Evolutionary conservation across 2,329 filamentous ascomycete genomes (phyloP).

Genomic region (Orbilia blumenaviensis): DNA sequence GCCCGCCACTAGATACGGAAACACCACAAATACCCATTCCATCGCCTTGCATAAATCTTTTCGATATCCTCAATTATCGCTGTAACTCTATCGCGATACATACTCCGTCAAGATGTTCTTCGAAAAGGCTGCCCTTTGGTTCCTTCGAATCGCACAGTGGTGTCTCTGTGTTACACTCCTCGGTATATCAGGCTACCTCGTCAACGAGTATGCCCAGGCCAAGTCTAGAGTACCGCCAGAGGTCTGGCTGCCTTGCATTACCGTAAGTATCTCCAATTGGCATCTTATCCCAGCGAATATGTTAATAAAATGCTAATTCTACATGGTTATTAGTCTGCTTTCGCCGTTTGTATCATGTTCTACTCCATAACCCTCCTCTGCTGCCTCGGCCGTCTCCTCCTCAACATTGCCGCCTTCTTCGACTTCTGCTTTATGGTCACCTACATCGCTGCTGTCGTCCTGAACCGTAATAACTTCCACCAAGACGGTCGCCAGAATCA

Average conservation of each 20-base stretch:
- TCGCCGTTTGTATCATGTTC: slow-evolving; percentile 43
- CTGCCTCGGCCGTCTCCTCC: slow-evolving; percentile 51
- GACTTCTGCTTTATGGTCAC: slow-evolving; percentile 54
- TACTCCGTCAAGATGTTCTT: slow-evolving; percentile 36
- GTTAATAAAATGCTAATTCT: slow-evolving; percentile 8
- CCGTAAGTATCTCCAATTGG: slow-evolving; percentile 33
- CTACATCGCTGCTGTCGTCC: slow-evolving; percentile 45
- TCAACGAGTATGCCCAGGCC: slow-evolving; percentile 47
- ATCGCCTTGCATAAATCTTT: neutral
- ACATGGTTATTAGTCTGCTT: slow-evolving; percentile 32
- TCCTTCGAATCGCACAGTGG: slow-evolving; percentile 43
- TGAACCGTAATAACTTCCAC: slow-evolving; percentile 52
- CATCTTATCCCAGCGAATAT: neutral
- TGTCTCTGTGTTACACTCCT: slow-evolving; percentile 37
- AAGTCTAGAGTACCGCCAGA: slow-evolving; percentile 36
- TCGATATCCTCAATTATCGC: neutral
- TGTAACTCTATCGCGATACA: neutral
- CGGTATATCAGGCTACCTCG: slow-evolving; percentile 45
- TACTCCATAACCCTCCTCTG: slow-evolving; percentile 49
- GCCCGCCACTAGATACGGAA: neutral
- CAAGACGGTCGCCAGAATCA: slow-evolving; percentile 27
- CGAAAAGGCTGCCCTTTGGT: slow-evolving; percentile 48
- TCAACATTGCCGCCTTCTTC: slow-evolving; percentile 53
- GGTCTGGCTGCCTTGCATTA: slow-evolving; percentile 48
- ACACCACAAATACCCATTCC: neutral